Evolutionary conservation across 495 filamentous ascomycete genomes (phyloP).

Genomic region (Aspergillus steynii): DNA sequence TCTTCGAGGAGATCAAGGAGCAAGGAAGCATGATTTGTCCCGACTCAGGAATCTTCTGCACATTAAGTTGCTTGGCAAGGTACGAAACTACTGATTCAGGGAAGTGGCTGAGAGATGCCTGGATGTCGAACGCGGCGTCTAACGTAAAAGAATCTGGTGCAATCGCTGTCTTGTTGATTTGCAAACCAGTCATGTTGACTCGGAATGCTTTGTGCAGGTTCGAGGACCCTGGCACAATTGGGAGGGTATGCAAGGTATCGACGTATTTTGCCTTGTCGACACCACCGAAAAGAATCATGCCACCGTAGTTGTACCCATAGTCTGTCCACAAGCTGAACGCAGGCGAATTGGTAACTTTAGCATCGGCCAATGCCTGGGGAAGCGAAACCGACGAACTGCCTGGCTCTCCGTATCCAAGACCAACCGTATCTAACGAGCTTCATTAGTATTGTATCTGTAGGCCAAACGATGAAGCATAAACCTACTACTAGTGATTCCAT

Average conservation of each 20-base stretch:
- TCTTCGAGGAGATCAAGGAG: not conserved
- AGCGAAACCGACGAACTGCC: not conserved
- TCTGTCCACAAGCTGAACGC: conserved; percentile 4
- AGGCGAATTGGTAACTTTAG: not conserved
- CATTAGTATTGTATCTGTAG: not conserved
- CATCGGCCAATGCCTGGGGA: not conserved
- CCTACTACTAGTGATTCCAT: not conserved
- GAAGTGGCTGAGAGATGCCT: not conserved
- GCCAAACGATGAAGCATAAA: not conserved
- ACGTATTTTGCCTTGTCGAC: conserved; percentile 4
- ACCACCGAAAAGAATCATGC: not conserved
- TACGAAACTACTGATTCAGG: not conserved
- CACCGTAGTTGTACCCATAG: not conserved
- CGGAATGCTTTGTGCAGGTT: not conserved
- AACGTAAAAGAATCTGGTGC: not conserved
- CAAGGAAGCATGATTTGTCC: not conserved
- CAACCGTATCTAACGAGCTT: not conserved
- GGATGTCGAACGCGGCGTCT: not conserved
- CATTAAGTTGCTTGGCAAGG: not conserved
- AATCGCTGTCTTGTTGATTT: not conserved
- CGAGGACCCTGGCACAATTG: not conserved
- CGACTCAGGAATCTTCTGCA: not conserved
- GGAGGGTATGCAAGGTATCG: not conserved
- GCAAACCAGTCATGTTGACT: not conserved
- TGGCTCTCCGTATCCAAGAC: not conserved